phyloP scores from a whole-genome alignment of 805 yeast genomes.

The Saccharomycopsis sp. region DNA sequence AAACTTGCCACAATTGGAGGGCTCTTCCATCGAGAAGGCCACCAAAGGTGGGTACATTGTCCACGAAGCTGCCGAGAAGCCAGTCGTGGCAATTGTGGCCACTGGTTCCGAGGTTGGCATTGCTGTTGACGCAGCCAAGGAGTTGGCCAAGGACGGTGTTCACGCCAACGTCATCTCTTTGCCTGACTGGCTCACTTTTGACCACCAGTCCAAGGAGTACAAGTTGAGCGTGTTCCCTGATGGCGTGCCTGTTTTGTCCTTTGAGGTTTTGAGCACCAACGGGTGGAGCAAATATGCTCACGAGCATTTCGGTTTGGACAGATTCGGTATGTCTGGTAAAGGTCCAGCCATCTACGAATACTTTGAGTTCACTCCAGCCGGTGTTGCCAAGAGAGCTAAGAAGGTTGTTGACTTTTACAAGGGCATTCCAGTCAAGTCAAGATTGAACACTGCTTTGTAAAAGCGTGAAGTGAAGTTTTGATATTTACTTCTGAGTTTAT shows the following conservation, averaged over 20 bases:
- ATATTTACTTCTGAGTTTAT: no score
- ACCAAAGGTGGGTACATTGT: slow-evolving; percentile 89
- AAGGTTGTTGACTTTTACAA: slow-evolving; percentile 76
- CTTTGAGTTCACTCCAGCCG: slow-evolving; percentile 90
- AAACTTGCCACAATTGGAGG: slow-evolving; percentile 86
- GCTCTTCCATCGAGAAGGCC: slow-evolving; percentile 87
- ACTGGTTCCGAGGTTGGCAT: slow-evolving; percentile 93
- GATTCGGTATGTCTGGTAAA: slow-evolving; percentile 96
- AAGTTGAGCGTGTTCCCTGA: slow-evolving; percentile 84
- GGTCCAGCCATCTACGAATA: slow-evolving; percentile 70
- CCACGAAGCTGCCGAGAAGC: slow-evolving; percentile 44
- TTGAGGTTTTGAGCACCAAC: slow-evolving; percentile 83
- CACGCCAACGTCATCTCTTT: slow-evolving; percentile 80
- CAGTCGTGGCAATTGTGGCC: slow-evolving; percentile 70
- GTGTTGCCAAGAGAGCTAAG: slow-evolving; percentile 77
- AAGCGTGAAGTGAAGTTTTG: background rate
- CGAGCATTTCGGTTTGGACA: slow-evolving; percentile 90
- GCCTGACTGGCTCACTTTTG: slow-evolving; percentile 90
- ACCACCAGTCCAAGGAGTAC: slow-evolving; percentile 73
- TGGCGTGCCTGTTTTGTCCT: slow-evolving; percentile 85
- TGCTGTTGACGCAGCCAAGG: slow-evolving; percentile 74
- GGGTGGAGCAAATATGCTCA: slow-evolving; percentile 96
- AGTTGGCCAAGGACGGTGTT: slow-evolving; percentile 54
- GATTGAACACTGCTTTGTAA: slow-evolving; percentile 72
- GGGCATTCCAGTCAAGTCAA: slow-evolving; percentile 64